These are phyloP conservation scores for Arachis stenosperma DNA, from an alignment of 306 rosid species.

Conservation along the genomic window DNA sequence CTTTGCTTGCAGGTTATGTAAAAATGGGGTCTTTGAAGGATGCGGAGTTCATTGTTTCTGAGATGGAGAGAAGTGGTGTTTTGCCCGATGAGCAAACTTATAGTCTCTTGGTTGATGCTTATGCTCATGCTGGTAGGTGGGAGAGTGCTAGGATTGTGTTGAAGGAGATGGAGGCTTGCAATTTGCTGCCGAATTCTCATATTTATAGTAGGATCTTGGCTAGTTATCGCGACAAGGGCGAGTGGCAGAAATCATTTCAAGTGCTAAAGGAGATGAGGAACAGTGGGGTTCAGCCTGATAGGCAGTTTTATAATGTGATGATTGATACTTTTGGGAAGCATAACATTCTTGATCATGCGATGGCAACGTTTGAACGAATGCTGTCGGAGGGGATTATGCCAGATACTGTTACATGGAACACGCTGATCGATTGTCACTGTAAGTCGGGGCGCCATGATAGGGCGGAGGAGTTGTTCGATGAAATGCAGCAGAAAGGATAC, in stretches of 20 bases:
- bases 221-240: slow-evolving; percentile 77
- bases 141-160: slow-evolving; percentile 86
- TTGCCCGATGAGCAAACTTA: slow-evolving; percentile 81
- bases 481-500: slow-evolving; percentile 79
- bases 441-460: slow-evolving; percentile 65
- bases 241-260: slow-evolving; percentile 92
- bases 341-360: slow-evolving; percentile 82
- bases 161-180: slow-evolving; percentile 82
- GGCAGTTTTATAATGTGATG: slow-evolving; percentile 94
- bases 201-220: slow-evolving; percentile 81
- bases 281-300: slow-evolving; percentile 75
- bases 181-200: slow-evolving; percentile 72
- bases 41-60: slow-evolving; percentile 77
- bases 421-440: slow-evolving; percentile 78
- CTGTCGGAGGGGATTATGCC: slow-evolving; percentile 75
- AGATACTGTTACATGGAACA: slow-evolving; percentile 86
- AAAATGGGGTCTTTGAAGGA: slow-evolving; percentile 70
- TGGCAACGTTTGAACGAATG: slow-evolving; percentile 79
- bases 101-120: slow-evolving; percentile 77
- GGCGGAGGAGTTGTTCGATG: slow-evolving; percentile 77
- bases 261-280: slow-evolving; percentile 87
- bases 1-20: slow-evolving; percentile 80
- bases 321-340: slow-evolving; percentile 89
- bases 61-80: slow-evolving; percentile 83
- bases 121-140: slow-evolving; percentile 81